These are phyloP conservation scores for Fomitiporia mediterranea DNA, from an alignment of 1,284 basidiomycete genomes.

Conservation along the genomic window DNA sequence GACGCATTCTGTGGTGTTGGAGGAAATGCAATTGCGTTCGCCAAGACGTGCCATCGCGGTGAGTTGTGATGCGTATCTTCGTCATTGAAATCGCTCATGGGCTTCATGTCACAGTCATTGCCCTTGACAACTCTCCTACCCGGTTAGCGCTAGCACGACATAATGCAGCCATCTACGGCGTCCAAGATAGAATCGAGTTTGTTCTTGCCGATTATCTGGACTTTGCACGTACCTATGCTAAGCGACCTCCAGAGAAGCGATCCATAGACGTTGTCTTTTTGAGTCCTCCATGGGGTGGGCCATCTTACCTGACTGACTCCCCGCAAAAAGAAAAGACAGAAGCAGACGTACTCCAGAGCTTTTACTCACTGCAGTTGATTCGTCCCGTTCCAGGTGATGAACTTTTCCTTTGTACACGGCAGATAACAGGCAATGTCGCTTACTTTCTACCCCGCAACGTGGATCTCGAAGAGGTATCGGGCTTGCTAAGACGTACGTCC, in stretches of 20 bases:
- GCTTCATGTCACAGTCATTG: conserved; percentile 67
- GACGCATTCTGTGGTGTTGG: conserved; percentile 98
- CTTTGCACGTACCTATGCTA: conserved; percentile 63
- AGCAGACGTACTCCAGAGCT: conserved; percentile 31
- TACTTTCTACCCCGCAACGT: conserved; percentile 90
- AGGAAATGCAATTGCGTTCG: conserved; percentile 96
- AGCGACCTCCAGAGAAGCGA: conserved; percentile 28
- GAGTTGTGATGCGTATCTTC: conserved; percentile 25
- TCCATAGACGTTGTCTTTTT: conserved; percentile 86
- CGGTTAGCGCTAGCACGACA: conserved; percentile 85
- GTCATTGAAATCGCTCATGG: background rate
- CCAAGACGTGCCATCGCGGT: conserved; percentile 90
- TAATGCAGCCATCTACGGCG: conserved; percentile 91
- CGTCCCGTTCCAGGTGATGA: conserved; percentile 78
- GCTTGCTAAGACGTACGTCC: conserved; percentile 35
- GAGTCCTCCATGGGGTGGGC: conserved; percentile 92
- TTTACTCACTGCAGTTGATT: conserved; percentile 69
- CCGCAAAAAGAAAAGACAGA: conserved; percentile 22
- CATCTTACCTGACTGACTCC: conserved; percentile 54
- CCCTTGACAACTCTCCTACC: conserved; percentile 81
- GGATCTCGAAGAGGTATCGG: conserved; percentile 67
- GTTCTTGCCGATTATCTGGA: conserved; percentile 83
- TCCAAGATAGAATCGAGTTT: conserved; percentile 92
- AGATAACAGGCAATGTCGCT: conserved; percentile 76
- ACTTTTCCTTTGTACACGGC: conserved; percentile 70